These are phyloP conservation scores for Fusarium sp. DNA, from an alignment of 2,329 filamentous ascomycete species.

Conservation along the genomic window DNA sequence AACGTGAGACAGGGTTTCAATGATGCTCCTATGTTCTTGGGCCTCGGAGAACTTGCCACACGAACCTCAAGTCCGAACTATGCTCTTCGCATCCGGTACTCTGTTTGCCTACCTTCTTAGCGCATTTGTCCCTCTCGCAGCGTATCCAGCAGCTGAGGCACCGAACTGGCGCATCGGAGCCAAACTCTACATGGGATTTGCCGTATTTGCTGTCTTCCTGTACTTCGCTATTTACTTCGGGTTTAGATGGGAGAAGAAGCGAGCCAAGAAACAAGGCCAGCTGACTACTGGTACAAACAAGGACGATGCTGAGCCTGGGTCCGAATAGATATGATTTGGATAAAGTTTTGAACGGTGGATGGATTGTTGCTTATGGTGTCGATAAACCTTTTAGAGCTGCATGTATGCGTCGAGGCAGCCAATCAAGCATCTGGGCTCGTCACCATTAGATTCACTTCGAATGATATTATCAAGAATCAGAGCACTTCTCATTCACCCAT, in stretches of 20 bases:
- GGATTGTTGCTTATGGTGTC: neutral
- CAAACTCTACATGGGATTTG: constrained; percentile 14
- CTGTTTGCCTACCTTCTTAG: constrained; percentile 7
- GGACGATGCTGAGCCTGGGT: neutral
- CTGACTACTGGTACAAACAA: neutral
- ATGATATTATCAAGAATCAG: neutral
- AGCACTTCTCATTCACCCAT: neutral
- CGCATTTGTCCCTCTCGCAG: constrained; percentile 8
- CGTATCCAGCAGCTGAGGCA: constrained; percentile 9
- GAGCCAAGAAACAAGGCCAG: neutral
- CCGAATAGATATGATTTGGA: neutral
- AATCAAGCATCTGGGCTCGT: neutral
- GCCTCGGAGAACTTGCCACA: constrained; percentile 7
- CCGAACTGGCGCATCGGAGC: constrained; percentile 17
- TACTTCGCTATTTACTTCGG: constrained; percentile 16
- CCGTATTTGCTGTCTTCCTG: constrained; percentile 1
- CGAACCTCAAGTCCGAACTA: constrained; percentile 16
- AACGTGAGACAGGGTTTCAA: neutral
- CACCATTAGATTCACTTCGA: neutral
- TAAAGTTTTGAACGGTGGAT: neutral
- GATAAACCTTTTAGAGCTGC: neutral
- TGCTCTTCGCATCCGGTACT: constrained; percentile 14
- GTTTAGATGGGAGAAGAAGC: constrained; percentile 10
- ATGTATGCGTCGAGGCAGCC: too few relatives aligned
- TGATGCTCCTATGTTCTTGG: constrained; percentile 18